Evolutionary conservation across 176 grass and related monocot genomes (phyloP), one percentile per base, ranked within the genome.

Genomic region (Ananas comosus): DNA sequence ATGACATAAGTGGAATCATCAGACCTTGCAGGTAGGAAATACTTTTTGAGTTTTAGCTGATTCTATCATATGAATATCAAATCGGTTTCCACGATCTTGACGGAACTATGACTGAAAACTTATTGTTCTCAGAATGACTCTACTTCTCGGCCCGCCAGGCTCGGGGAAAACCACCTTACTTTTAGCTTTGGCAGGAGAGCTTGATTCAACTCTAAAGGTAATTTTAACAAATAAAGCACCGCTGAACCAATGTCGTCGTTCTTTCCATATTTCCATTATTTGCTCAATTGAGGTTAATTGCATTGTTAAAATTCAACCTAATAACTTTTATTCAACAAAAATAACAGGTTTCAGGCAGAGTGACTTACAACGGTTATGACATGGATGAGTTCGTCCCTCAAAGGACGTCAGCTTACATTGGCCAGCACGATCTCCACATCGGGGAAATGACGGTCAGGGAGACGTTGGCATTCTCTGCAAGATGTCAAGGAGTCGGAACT

Each of bases 361-460:
- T 96, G 53, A 85, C 85, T 33, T 96, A 91, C 83, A 91, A 96
- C 13, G 92, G 92, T 10, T 88, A 96, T 69, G 81, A 82, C 48
- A 96, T 96, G 92, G 76, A 96, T 76, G 92, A 96, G 50, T 96
- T 96, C 54, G 92, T 96, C 16, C 92, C 33, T 42, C 33, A 42
- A 42, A 42, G 33, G 33, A 42, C 33, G 33, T 42, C 33, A 42
- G 33, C 33, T 17, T 96, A 96, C 69, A 96, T 96, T 0, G 83
- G 88, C 1, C 92, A 96, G 66, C 83, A 96, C 13, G 92, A 96
- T 47, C 64, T 89, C 29, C 92, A 96, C 64, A 73, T 91, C 13
- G 88, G 92, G 0, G 92, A 96, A 72, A 89, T 96, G 92, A 96
- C 92, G 1, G 88, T 96, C 18, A 83, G 92, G 66, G 92, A 96